Base-by-base conservation (phyloP, 768 basidiomycete species). In the Kwoniella europaea region DNA sequence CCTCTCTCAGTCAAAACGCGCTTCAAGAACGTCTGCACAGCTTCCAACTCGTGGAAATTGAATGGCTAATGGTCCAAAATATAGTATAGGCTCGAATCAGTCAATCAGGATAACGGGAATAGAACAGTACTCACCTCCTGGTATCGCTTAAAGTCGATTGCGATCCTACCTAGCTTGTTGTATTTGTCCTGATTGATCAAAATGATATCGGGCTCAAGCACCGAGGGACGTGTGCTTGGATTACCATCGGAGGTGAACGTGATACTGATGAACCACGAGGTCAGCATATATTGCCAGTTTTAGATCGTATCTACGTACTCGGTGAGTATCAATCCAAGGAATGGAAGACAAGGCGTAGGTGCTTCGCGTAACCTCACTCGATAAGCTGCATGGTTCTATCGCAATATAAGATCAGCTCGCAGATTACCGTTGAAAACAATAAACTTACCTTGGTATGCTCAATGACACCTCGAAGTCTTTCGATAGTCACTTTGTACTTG, bases 131-230 rank as follows among this genome's bases (percentile, higher is more conserved):
- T 74, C 58, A 82, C 80, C 74, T 78, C 72, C 58, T 83, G 82
- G 61, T 75, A 84, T 46, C 79, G 67, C 58, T 73, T 73, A 52
- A 77, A 74, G 88, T 92, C 92, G 86, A 92, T 90, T 55, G 94
- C 88, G 75, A 96, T 93, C 78, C 90, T 87, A 43, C 91, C 91
- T 69, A 95, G 87, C 81, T 93, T 96, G 79, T 92, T 91, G 77
- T 97, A 98, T 83, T 97, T 96, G 84, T 95, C 96, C 79, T 97
- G 94, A 84, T 99, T 99, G 81, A 98, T 87, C 50, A 99, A 85
- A 76, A 90, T 91, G 84, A 92, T 90, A 69, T 88, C 88, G 1
- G 91, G 86, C 65, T 89, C 89, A 67, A 88, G 83, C 0, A 94
- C 92, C 5, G 94, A 92, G 16, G 89, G 88, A 74, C 96, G 88